Base-by-base conservation (phyloP, 768 basidiomycete genomes). In the Agaricus subrufescens region DNA sequence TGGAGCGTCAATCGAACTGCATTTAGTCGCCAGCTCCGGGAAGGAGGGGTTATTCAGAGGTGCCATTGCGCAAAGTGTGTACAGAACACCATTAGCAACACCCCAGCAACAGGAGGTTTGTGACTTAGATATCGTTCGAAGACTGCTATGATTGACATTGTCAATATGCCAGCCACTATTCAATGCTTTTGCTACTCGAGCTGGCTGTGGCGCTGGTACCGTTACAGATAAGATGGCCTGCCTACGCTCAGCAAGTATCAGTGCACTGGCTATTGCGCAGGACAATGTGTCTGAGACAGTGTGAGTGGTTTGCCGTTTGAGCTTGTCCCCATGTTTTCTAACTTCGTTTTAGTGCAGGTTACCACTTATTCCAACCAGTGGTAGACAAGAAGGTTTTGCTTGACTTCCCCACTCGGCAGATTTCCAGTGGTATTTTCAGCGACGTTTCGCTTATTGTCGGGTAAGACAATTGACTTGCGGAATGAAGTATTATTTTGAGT, bases 21-120 rank as follows among this genome's bases (percentile, higher is more conserved):
- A 84, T 60, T 71, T 86, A 42, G 71, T 82, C 3, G 79, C 80
- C 1, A 70, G 75, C 46, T 67, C 66, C 19, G 55, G 46, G 27
- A 64, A 63, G 3, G 64, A 72, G 47, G 56, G 64, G 15, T 62
- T 84, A 8, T 87, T 86, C 66, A 68, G 71, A 10, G 72, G 71
- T 11, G 85, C 80, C 8, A 86, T 87, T 59, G 81, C 77, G 1
- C 85, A 87, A 65, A 86, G 84, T 61, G 77, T 85, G 23, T 83
- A 72, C 60, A 69, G 85, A 15, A 70, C 75, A 0, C 79, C 82
- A 3, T 51, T 85, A 46, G 75, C 83, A 0, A 69, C 70, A 1
- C 77, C 80, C 0, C 77, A 80, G 53, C 72, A 85, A 62, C 79
- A 81, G 56, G 64, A 72, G 69, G 84, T 86, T 48, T 25, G 12